Conservation (phyloP, 306 rosid species). For the Morella rubra region DNA sequence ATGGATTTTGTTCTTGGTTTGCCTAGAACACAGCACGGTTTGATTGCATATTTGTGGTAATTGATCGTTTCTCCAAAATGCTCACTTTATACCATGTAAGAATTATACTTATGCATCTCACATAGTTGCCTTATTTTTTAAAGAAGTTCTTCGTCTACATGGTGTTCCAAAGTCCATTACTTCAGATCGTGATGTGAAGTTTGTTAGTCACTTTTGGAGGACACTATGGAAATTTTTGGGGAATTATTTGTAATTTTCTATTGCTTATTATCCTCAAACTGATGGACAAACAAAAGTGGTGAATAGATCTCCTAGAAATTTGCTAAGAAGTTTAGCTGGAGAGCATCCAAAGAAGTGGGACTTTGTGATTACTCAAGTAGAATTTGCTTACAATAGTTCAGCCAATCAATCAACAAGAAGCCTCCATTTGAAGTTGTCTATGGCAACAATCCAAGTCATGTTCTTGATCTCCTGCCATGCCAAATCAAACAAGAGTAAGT, state of each 20-base stretch:
- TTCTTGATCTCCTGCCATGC: no score
- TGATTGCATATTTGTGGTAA: conserved; percentile 1
- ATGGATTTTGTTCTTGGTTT: no score
- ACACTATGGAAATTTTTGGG: not conserved
- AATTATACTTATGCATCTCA: not conserved
- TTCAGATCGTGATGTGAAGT: conserved; percentile 7
- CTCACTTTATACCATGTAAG: conserved; percentile 2
- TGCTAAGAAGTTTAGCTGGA: not conserved
- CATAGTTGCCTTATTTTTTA: not conserved
- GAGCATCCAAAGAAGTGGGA: not conserved
- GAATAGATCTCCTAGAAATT: not conserved
- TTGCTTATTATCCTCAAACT: not conserved
- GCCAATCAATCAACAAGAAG: no score
- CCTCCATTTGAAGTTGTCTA: no score
- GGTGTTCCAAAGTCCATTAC: conserved; percentile 6
- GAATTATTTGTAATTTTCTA: not conserved
- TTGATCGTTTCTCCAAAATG: conserved; percentile 7
- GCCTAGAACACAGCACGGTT: not conserved
- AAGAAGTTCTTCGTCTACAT: not conserved
- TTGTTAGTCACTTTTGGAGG: not conserved
- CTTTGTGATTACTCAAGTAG: not conserved
- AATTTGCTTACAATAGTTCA: no score
- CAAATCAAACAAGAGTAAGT: no score
- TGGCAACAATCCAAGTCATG: no score
- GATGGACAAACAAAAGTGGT: not conserved